Evolutionary conservation across 306 rosid genomes (phyloP).

Genomic region (Geum urbanum): DNA sequence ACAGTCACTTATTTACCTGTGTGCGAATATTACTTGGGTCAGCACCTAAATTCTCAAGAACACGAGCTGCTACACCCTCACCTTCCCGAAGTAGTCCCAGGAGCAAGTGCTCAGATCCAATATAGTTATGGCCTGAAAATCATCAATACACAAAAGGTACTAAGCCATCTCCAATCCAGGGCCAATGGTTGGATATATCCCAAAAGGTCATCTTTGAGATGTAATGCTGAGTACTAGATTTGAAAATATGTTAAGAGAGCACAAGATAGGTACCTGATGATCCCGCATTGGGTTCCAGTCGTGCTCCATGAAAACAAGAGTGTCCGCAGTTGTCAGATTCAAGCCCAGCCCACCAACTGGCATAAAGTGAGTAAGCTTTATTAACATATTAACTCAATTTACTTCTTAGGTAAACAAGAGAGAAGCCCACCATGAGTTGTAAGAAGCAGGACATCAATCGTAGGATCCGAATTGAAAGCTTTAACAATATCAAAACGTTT

Average conservation of each 20-base stretch:
- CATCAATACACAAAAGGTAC: slow-evolving; percentile 5
- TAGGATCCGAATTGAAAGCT: slow-evolving; percentile 96
- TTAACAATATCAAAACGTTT: slow-evolving; percentile 93
- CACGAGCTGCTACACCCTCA: slow-evolving; percentile 97
- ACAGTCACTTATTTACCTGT: slow-evolving; percentile 53
- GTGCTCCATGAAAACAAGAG: slow-evolving; percentile 94
- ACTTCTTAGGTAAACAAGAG: neutral
- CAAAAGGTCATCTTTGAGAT: neutral
- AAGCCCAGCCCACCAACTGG: slow-evolving; percentile 98
- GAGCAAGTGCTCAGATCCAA: slow-evolving; percentile 97
- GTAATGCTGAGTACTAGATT: neutral
- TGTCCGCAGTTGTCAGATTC: slow-evolving; percentile 96
- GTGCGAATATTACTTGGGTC: slow-evolving; percentile 91
- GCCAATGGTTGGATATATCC: too few species aligned
- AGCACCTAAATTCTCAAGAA: slow-evolving; percentile 91
- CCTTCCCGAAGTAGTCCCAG: slow-evolving; percentile 96
- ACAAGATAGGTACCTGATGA: slow-evolving; percentile 60
- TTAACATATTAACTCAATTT: slow-evolving; percentile 10
- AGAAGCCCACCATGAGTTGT: slow-evolving; percentile 76
- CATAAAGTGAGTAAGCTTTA: slow-evolving; percentile 24
- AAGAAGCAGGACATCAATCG: slow-evolving; percentile 84
- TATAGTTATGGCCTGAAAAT: slow-evolving; percentile 80
- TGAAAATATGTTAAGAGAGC: neutral
- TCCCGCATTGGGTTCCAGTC: slow-evolving; percentile 99
- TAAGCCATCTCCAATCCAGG: too few species aligned